Evolutionary conservation across 1,284 basidiomycete genomes (phyloP), one percentile per base, ranked within the genome.

Genomic region (Tylopilus sp.): DNA sequence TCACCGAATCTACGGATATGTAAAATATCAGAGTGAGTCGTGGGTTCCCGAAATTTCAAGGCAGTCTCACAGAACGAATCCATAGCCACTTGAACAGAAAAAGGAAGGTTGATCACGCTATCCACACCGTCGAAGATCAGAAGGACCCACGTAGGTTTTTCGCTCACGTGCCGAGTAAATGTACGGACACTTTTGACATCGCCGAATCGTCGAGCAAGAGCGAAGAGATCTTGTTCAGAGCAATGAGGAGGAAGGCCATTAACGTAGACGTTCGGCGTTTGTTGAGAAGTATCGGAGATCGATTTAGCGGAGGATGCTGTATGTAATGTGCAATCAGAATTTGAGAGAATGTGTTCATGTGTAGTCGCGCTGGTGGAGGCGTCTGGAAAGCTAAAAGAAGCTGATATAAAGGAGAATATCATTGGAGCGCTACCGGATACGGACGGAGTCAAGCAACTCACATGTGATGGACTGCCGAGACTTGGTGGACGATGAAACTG

Each of bases 31-130:
- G 16, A 44, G 34, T 33, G 19, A 52, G 44, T 34, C 21, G 15
- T 7, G 33, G 33, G 23, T 23, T 46, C 37, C 25, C 38, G 48
- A 44, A 44, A 31, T 41, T 42, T 25, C 33, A 25, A 42, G 34
- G 41, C 13, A 4, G 25, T 64, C 86, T 69, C 58, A 89, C 86
- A 89, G 65, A 30, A 89, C 87, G 61, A 89, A 89, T 6, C 87
- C 86, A 61, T 89, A 89, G 6, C 87, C 86, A 41, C 85, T 88
- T 61, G 64, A 46, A 41, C 28, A 46, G 18, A 44, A 39, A 45
- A 23, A 13, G 23, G 6, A 15, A 15, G 9, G 40, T 61, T 34
- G 55, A 19, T 34, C 4, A 7, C 6, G 35, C 5, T 10, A 13
- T 29, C 13, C 5, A 5, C 10, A 25, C 37, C 10, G 25, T 44